Evolutionary conservation across 2,329 filamentous ascomycete genomes (phyloP), one percentile per base, ranked within the genome.

Genomic region (Pestalotiopsis sp.): DNA sequence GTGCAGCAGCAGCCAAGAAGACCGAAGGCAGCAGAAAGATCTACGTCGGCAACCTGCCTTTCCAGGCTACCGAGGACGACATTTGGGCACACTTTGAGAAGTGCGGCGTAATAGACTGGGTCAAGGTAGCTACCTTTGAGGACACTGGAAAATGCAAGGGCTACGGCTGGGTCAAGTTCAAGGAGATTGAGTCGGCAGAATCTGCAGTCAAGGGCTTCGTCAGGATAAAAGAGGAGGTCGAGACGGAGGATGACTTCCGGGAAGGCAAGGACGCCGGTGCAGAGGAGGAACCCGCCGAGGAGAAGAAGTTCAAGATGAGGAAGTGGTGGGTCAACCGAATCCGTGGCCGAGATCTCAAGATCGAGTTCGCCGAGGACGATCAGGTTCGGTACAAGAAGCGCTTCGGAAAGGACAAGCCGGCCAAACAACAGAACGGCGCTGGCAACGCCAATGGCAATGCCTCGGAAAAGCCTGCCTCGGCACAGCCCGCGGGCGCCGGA

Each of bases 141-240:
- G 97, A 99, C 80, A 92, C 92, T 23, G 96, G 96, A 58, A 99
- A 98, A 83, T 99, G 96, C 85, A 98, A 98, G 83, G 97, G 96
- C 20, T 99, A 92, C 82, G 96, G 92, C 5, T 99, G 96, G 95
- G 90, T 99, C 70, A 93, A 93, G 71, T 99, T 98, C 81, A 91
- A 91, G 77, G 90, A 94, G 65, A 78, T 95, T 12, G 90, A 93
- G 68, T 88, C 92, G 0, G 94, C 94, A 0, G 89, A 91, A 64
- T 87, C 87, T 75, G 93, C 93, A 3, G 94, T 97, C 72, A 91
- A 90, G 78, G 95, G 95, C 0, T 98, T 92, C 75, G 87, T 94
- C 70, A 89, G 90, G 81, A 86, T 94, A 76, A 88, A 87, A 77
- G 88, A 91, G 78, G 86, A 89, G 67, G 80, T 91, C 52, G 85